A percentile compares a stretch with the other conserved stretches of the same genome.
Evolutionary conservation across 441 rosid species (phyloP).

Genomic region (Omphalea diandra): DNA sequence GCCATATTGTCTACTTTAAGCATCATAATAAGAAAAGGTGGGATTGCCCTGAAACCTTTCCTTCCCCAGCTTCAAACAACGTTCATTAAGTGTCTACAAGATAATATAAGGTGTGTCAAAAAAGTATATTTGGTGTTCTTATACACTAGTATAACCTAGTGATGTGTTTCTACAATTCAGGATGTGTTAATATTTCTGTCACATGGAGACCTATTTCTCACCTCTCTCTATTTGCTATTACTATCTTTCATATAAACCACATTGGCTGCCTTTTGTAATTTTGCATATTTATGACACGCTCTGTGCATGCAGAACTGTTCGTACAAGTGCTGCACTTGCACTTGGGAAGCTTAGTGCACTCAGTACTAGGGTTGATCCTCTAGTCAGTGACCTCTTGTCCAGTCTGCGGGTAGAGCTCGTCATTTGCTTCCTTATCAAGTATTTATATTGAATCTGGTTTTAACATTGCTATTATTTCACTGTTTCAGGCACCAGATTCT

Average conservation of each 20-base stretch:
- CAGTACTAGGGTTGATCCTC: constrained; percentile 94
- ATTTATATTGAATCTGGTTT: constrained; percentile 7
- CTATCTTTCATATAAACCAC: not conserved
- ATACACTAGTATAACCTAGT: not conserved
- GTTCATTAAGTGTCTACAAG: constrained; percentile 93
- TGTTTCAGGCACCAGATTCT: constrained; percentile 67
- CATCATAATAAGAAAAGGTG: constrained; percentile 87
- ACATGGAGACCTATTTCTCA: not conserved
- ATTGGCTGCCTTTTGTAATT: not conserved
- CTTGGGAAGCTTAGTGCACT: constrained; percentile 99
- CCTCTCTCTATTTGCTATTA: not conserved
- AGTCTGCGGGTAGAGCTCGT: constrained; percentile 75
- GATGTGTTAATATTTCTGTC: not conserved
- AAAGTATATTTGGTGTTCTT: not conserved
- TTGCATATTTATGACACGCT: constrained; percentile 15
- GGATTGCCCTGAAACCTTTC: constrained; percentile 87
- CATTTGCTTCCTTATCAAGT: not conserved
- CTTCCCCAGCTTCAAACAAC: constrained; percentile 99
- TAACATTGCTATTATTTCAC: not conserved
- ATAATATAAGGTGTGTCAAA: constrained; percentile 69
- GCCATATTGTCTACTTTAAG: constrained; percentile 89
- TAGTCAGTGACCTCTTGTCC: constrained; percentile 81
- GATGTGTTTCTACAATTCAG: not conserved
- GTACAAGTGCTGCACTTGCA: constrained; percentile 97
- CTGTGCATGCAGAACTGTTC: constrained; percentile 70